Evolutionary conservation across 352 stramenopile genomes (phyloP), one percentile per base, ranked within the genome.

Genomic region (Phytophthora uliginosa): DNA sequence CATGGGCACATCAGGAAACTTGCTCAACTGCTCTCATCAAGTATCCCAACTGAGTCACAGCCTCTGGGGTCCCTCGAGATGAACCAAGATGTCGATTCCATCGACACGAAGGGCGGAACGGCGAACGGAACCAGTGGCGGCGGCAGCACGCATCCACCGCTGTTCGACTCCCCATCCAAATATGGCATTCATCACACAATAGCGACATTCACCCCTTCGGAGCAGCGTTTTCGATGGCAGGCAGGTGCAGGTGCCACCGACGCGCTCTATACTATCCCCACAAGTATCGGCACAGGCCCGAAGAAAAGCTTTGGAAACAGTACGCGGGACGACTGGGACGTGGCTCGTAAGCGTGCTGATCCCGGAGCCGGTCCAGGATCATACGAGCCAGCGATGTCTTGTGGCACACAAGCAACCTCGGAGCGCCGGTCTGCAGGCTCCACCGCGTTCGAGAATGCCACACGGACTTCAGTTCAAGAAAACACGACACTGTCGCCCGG

Each of bases 251-350:
- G 77, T 34, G 54, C 76, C 28, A 92, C 85, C 1, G 85, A 95
- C 68, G 88, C 86, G 15, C 63, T 95, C 33, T 95, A 95, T 69
- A 86, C 73, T n/a, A 62, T 95, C 7, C 88, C 88, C 0, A 80
- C 83, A 3, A 92, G 72, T 28, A 84, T 94, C 52, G 86, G 86
- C 22, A 50, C 82, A 0, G 79, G 81, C 0, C 26, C 75, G 0
- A 89, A 89, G 55, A 95, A 94, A 63, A 89, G 87, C 66, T 95
- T 95, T 28, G 87, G 89, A 45, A 92, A 85, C 22, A 92, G 83
- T 67, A 95, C 89, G 22, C 78, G 87, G 5, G 89, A 94, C 7
- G 86, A 95, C 62, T 95, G 89, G 89, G 89, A 95, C 55, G n/a
- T 77, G 40, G 78, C 69, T 31, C 82, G 85, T 51, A 93, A 93